Base-by-base conservation (phyloP, 1,284 basidiomycete species). In the Trametes sp. region DNA sequence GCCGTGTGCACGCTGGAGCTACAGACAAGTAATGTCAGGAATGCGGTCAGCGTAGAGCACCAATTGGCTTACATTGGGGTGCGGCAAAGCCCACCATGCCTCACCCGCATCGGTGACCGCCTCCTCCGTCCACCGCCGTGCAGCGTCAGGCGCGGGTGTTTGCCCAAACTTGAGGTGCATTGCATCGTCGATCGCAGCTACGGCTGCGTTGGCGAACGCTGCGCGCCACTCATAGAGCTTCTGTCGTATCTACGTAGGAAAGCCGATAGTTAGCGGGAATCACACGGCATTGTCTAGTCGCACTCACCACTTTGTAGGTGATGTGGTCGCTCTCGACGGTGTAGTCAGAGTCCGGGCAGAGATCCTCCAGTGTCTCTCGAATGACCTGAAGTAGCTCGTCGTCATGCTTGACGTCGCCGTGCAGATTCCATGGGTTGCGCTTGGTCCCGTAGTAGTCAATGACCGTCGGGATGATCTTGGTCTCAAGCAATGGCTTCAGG, bases 161-260 rank as follows among this genome's bases (percentile, higher is more conserved):
- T 8, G 9, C 35, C 51, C 51, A 26, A 53, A 53, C 51, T 53
- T 53, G 51, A 11, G 51, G 14, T 28, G 11, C 21, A 53, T 23
- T 23, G 23, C 23, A 8, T 53, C 51, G 3, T 29, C 35, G 13
- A 53, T 38, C 14, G 23, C 51, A 1, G 35, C 21, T 16, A 53
- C 29, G 8, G 51, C 35, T 10, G 51, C 36, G 14, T 53, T 53
- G 1, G 51, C n/a, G 11, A 53, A 38, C 10, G 13, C 35, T 6
- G 51, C 16, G 16, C 35, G 51, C 51, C 51, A 53, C 16, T 53
- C n/a, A 14, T 53, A 53, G 23, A 53, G 21, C 36, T 36, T 38
- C 23, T 53, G 51, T 14, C 23, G 51, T 16, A 41, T 24, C 51
- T 53, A 14, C 14, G 16, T 24, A 9, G 13, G 14, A 38, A 21